These are phyloP conservation scores for Ceratobasidium sp. DNA, from an alignment of 1,284 basidiomycete species.

Conservation along the genomic window DNA sequence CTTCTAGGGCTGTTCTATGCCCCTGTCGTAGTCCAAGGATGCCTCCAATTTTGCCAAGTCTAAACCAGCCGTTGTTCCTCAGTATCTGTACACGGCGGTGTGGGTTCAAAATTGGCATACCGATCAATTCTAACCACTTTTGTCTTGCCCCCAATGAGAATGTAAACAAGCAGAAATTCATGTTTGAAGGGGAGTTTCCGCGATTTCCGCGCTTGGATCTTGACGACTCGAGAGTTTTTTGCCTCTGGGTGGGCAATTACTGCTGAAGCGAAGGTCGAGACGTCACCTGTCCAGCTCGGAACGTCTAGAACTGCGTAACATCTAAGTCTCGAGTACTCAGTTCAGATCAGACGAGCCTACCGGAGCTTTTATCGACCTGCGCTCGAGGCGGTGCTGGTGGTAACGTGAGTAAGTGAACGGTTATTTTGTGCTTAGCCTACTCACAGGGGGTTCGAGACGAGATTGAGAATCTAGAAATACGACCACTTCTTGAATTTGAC, in stretches of 20 bases:
- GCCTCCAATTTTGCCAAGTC: slow-evolving; percentile 19
- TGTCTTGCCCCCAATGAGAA: neutral
- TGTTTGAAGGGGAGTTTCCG: slow-evolving; percentile 18
- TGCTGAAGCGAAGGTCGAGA: slow-evolving; percentile 1
- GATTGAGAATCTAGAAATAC: neutral
- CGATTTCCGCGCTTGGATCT: slow-evolving; percentile 20
- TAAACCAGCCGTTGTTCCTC: neutral
- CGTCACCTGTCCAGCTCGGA: slow-evolving; percentile 12
- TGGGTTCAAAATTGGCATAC: neutral
- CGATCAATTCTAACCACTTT: slow-evolving; percentile 18
- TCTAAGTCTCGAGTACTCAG: neutral
- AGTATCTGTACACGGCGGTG: neutral
- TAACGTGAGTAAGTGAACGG: neutral
- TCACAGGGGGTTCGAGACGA: slow-evolving; percentile 7
- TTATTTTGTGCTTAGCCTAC: neutral
- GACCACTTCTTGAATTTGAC: neutral
- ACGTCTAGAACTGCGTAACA: neutral
- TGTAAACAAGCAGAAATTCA: slow-evolving; percentile 8
- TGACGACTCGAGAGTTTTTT: neutral
- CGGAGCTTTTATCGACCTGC: neutral
- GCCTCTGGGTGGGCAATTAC: slow-evolving; percentile 24
- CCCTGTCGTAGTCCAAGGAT: slow-evolving; percentile 14
- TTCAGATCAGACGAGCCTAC: neutral
- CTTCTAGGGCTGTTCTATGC: slow-evolving; percentile 11
- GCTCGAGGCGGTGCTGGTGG: neutral